Percentiles rank a stretch among this genome's conserved stretches.
Conservation (phyloP, 257 asterid species). For the Galeopsis tetrahit region DNA sequence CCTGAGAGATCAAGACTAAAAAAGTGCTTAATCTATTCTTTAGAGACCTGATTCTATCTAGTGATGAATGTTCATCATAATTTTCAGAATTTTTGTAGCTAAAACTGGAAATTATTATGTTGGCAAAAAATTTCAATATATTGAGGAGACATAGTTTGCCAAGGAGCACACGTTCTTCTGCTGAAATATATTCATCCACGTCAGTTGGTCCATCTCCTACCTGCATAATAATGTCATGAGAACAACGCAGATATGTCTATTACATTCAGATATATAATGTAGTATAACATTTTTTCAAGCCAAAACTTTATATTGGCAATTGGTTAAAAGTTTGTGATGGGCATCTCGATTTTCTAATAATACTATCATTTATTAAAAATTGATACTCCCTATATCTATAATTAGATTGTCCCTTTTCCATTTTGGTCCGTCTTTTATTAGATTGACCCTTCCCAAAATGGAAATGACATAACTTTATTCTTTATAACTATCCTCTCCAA, state of each 20-base stretch:
- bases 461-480: too few relatives aligned
- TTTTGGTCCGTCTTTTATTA: too few relatives aligned
- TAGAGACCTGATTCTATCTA: not conserved
- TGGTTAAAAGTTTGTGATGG: not conserved
- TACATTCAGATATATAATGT: not conserved
- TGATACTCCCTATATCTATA: too few relatives aligned
- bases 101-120: constrained; percentile 7
- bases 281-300: not conserved
- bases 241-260: not conserved
- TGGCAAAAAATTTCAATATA: not conserved
- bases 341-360: constrained; percentile 16
- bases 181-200: not conserved
- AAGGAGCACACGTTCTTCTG: constrained; percentile 19
- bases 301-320: not conserved
- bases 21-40: not conserved
- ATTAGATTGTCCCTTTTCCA: too few relatives aligned
- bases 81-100: constrained; percentile 13
- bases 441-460: too few relatives aligned
- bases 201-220: constrained; percentile 8
- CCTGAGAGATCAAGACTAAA: constrained; percentile 11
- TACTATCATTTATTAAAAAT: not conserved
- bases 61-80: not conserved
- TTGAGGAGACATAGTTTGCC: not conserved
- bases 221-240: constrained; percentile 21
- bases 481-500: too few relatives aligned